A percentile compares a stretch with the other conserved stretches of the same genome.
phyloP scores from a whole-genome alignment of 2,329 filamentous ascomycete species.

The Aspergillus udagawae region DNA sequence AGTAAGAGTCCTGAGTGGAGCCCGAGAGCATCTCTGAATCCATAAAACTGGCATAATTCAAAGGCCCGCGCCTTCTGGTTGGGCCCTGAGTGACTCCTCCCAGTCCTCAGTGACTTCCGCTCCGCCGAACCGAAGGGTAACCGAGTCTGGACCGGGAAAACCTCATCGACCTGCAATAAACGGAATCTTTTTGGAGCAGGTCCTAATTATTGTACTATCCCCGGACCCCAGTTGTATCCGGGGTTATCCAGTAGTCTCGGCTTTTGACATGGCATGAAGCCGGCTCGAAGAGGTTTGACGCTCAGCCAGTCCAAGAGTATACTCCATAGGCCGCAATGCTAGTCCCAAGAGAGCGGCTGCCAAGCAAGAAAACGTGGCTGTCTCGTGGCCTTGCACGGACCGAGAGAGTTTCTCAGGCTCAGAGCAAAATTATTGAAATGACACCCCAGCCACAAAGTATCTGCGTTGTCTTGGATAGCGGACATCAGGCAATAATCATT shows the following conservation, averaged over 20 bases:
- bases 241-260: not conserved
- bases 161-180: not conserved
- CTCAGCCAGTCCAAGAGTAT: not conserved
- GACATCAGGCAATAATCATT: too few relatives aligned
- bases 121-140: slow-evolving; percentile 16
- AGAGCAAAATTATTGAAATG: not conserved
- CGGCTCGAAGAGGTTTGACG: not conserved
- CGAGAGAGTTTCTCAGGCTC: not conserved
- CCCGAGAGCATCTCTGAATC: not conserved
- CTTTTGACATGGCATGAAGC: not conserved
- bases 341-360: not conserved
- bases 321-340: not conserved
- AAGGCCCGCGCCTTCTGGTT: not conserved
- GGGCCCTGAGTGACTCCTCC: not conserved
- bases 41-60: not conserved
- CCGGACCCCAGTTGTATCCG: not conserved
- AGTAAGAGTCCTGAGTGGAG: not conserved
- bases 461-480: too few relatives aligned
- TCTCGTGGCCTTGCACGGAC: not conserved
- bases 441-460: too few relatives aligned
- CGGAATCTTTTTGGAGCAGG: not conserved
- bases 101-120: slow-evolving; percentile 7
- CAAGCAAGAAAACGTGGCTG: not conserved
- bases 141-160: not conserved
- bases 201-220: not conserved